These are phyloP conservation scores for Immersiporthe knoxdaviesiana DNA, from an alignment of 2,329 filamentous ascomycete genomes.

Conservation along the genomic window DNA sequence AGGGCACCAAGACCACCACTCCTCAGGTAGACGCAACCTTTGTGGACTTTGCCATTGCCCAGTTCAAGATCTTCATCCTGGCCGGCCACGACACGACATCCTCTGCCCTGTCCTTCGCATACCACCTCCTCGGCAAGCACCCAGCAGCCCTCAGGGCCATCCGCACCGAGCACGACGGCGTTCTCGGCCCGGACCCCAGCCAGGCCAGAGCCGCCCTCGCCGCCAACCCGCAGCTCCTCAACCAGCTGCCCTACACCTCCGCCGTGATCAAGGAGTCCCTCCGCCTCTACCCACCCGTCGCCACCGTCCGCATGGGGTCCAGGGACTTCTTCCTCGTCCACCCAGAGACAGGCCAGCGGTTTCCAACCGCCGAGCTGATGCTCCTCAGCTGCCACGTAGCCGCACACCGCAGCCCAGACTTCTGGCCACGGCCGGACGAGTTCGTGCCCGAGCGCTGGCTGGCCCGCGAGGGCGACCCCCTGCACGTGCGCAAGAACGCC, in stretches of 20 bases:
- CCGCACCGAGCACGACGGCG: constrained; percentile 36
- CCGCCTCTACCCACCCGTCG: constrained; percentile 54
- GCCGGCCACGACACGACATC: constrained; percentile 28
- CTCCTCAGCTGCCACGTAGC: constrained; percentile 31
- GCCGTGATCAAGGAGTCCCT: constrained; percentile 59
- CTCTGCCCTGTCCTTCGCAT: constrained; percentile 22
- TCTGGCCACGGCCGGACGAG: constrained; percentile 43
- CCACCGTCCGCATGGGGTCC: constrained; percentile 42
- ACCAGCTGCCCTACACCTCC: constrained; percentile 53
- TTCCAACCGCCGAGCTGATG: constrained; percentile 40
- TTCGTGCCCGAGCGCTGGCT: constrained; percentile 51
- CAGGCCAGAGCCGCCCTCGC: constrained; percentile 41
- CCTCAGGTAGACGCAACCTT: constrained; percentile 18
- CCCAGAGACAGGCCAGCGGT: constrained; percentile 39
- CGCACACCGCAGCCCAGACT: constrained; percentile 37
- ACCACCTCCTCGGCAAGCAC: constrained; percentile 32
- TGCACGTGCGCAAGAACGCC: constrained; percentile 35
- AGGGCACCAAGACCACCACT: neutral
- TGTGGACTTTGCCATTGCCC: constrained; percentile 28
- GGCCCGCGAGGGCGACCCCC: constrained; percentile 31
- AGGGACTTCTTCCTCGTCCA: constrained; percentile 42
- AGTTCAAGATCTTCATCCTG: constrained; percentile 37
- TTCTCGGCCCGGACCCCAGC: constrained; percentile 36
- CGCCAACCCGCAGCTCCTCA: constrained; percentile 48
- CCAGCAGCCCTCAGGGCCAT: constrained; percentile 34